These are phyloP conservation scores for Chaetomium sp. DNA, from an alignment of 2,329 filamentous ascomycete species.

Conservation along the genomic window DNA sequence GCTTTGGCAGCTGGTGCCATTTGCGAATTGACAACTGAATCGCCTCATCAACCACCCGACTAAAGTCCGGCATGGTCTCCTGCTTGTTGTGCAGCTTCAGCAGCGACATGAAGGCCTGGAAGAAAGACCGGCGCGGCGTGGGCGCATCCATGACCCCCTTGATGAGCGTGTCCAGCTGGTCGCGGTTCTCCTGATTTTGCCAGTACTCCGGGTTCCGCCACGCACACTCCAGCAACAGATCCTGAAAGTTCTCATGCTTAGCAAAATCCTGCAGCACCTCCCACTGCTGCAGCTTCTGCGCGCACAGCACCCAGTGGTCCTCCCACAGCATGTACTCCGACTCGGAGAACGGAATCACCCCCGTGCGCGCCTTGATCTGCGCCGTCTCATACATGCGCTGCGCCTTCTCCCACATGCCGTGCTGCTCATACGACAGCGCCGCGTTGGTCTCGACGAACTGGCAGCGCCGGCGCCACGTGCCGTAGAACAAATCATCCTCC, in stretches of 20 bases:
- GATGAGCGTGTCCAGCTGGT: slow-evolving; percentile 86
- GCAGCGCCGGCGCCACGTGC: slow-evolving; percentile 89
- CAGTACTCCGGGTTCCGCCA: slow-evolving; percentile 96
- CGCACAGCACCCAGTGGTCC: slow-evolving; percentile 97
- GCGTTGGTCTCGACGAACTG: slow-evolving; percentile 98
- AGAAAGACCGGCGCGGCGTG: slow-evolving; percentile 88
- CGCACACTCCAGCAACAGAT: slow-evolving; percentile 87
- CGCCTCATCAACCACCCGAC: slow-evolving; percentile 86
- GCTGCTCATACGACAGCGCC: slow-evolving; percentile 94
- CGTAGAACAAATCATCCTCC: slow-evolving; percentile 96
- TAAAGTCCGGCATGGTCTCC: slow-evolving; percentile 74
- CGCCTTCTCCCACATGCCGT: slow-evolving; percentile 98
- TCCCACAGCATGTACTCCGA: slow-evolving; percentile 99
- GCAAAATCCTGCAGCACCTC: slow-evolving; percentile 96
- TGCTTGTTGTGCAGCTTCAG: slow-evolving; percentile 90
- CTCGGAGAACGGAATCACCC: slow-evolving; percentile 91
- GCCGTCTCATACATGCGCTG: slow-evolving; percentile 95
- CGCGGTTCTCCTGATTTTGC: slow-evolving; percentile 77
- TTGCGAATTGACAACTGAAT: slow-evolving; percentile 96
- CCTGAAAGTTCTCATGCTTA: slow-evolving; percentile 98
- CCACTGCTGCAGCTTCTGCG: slow-evolving; percentile 98
- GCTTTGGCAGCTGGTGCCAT: slow-evolving; percentile 95
- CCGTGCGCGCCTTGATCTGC: slow-evolving; percentile 93
- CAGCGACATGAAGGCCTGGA: slow-evolving; percentile 96
- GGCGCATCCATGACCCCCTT: slow-evolving; percentile 97